phyloP scores from a whole-genome alignment of 371 early-diverging fungal species.

The Thermomucor indicae-seudaticae region DNA sequence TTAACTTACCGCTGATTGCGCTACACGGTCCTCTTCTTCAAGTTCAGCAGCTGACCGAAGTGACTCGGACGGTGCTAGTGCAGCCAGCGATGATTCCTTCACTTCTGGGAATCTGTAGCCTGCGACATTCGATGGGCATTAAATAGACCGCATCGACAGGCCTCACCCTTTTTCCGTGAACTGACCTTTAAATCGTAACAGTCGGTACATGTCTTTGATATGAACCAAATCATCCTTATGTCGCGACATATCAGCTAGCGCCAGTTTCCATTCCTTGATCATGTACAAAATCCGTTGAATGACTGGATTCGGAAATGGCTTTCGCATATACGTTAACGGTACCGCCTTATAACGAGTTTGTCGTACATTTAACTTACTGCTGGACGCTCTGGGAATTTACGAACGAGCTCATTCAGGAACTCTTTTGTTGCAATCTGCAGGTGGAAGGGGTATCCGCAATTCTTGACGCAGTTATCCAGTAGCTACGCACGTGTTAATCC shows the following conservation, averaged over 20 bases:
- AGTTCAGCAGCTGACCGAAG: constrained; percentile 90
- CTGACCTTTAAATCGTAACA: constrained; percentile 79
- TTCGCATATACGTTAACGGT: not conserved
- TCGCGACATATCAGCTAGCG: constrained; percentile 80
- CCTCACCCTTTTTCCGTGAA: not conserved
- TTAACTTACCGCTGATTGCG: constrained; percentile 77
- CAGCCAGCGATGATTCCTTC: constrained; percentile 18
- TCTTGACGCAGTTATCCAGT: constrained; percentile 94
- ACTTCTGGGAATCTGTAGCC: constrained; percentile 26
- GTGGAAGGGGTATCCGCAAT: constrained; percentile 97
- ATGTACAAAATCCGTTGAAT: constrained; percentile 87
- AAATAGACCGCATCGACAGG: too few species aligned
- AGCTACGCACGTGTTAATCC: constrained; percentile 46
- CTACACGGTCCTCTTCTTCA: constrained; percentile 90
- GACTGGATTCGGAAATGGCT: constrained; percentile 56
- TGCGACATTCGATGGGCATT: not conserved
- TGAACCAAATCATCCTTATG: constrained; percentile 90
- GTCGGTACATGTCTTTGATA: constrained; percentile 92
- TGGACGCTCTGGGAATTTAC: constrained; percentile 89
- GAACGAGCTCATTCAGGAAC: constrained; percentile 94
- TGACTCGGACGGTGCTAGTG: constrained; percentile 35
- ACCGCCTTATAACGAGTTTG: not conserved
- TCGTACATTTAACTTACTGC: constrained; percentile 19
- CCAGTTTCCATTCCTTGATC: constrained; percentile 92
- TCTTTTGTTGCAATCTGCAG: constrained; percentile 93